A percentile compares a stretch with the other conserved stretches of the same genome.
Evolutionary conservation across 2,329 filamentous ascomycete species (phyloP).

Genomic region (Alternaria sp.): DNA sequence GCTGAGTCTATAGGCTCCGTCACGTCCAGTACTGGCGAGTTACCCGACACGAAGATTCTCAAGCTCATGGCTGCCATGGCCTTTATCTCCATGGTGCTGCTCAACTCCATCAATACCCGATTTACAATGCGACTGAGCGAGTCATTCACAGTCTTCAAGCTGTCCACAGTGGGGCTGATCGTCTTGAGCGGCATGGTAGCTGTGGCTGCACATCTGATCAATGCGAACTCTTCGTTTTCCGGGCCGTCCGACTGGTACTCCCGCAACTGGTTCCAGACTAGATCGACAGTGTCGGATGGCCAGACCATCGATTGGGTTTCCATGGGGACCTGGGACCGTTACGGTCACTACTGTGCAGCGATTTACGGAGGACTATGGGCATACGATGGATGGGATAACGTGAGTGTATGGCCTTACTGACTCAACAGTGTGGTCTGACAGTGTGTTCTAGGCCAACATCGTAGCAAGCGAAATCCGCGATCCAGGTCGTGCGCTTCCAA

Average conservation of each 20-base stretch:
- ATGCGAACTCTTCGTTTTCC: slow-evolving; percentile 37
- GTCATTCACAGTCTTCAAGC: slow-evolving; percentile 51
- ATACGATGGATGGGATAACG: slow-evolving; percentile 72
- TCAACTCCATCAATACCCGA: slow-evolving; percentile 55
- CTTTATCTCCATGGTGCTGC: slow-evolving; percentile 48
- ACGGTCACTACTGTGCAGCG: slow-evolving; percentile 66
- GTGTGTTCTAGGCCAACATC: slow-evolving; percentile 40
- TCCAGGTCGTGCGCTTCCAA: slow-evolving; percentile 56
- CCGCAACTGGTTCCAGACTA: slow-evolving; percentile 62
- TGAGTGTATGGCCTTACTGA: slow-evolving; percentile 36
- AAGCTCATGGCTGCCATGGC: slow-evolving; percentile 49
- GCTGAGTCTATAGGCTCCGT: slow-evolving; percentile 57
- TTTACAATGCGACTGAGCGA: slow-evolving; percentile 51
- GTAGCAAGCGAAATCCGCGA: slow-evolving; percentile 48
- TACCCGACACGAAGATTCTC: slow-evolving; percentile 27
- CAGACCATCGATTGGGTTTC: slow-evolving; percentile 41
- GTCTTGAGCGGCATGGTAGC: slow-evolving; percentile 40
- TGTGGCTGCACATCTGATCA: slow-evolving; percentile 37
- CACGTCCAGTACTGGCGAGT: slow-evolving; percentile 43
- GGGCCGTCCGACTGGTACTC: slow-evolving; percentile 47
- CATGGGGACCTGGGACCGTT: slow-evolving; percentile 63
- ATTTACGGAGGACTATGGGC: slow-evolving; percentile 69
- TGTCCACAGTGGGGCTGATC: slow-evolving; percentile 40
- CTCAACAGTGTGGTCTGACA: background rate
- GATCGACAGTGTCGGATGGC: slow-evolving; percentile 58